phyloP scores from a whole-genome alignment of 1,284 basidiomycete species.

The Naganishia liquefaciens region DNA sequence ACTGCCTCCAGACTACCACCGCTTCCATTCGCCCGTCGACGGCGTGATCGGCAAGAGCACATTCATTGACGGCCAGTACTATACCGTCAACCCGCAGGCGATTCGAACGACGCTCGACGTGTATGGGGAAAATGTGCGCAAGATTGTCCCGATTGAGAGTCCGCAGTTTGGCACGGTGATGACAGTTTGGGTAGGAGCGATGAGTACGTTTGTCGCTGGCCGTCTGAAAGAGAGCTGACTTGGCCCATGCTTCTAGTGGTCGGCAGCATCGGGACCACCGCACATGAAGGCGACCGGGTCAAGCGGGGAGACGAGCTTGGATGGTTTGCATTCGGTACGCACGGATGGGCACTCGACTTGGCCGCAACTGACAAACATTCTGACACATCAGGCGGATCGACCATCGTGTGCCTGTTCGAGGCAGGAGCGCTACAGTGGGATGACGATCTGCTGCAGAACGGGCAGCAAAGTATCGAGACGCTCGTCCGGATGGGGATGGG shows the following conservation, averaged over 20 bases:
- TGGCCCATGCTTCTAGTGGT: constrained; percentile 60
- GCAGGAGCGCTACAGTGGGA: constrained; percentile 81
- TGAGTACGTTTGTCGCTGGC: constrained; percentile 59
- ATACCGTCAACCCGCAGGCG: constrained; percentile 73
- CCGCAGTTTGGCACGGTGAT: constrained; percentile 83
- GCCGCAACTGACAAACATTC: constrained; percentile 25
- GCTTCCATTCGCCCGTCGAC: constrained; percentile 90
- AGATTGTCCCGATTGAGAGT: constrained; percentile 84
- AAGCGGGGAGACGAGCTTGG: constrained; percentile 86
- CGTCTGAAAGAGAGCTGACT: neutral
- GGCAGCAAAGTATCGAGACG: constrained; percentile 78
- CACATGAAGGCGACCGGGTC: constrained; percentile 76
- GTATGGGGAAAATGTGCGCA: constrained; percentile 89
- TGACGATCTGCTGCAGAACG: constrained; percentile 83
- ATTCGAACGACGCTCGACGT: constrained; percentile 67
- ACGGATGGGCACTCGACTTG: neutral
- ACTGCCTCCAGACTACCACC: constrained; percentile 72
- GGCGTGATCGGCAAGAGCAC: constrained; percentile 78
- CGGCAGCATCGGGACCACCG: constrained; percentile 79
- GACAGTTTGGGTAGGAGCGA: constrained; percentile 84
- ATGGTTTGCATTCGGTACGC: constrained; percentile 87
- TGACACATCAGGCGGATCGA: constrained; percentile 69
- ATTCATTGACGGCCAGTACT: constrained; percentile 81
- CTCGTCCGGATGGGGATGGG: constrained; percentile 75
- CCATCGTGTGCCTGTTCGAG: constrained; percentile 83